Evolutionary conservation across 1,284 basidiomycete species (phyloP).

Genomic region (Ceratobasidium sp.): DNA sequence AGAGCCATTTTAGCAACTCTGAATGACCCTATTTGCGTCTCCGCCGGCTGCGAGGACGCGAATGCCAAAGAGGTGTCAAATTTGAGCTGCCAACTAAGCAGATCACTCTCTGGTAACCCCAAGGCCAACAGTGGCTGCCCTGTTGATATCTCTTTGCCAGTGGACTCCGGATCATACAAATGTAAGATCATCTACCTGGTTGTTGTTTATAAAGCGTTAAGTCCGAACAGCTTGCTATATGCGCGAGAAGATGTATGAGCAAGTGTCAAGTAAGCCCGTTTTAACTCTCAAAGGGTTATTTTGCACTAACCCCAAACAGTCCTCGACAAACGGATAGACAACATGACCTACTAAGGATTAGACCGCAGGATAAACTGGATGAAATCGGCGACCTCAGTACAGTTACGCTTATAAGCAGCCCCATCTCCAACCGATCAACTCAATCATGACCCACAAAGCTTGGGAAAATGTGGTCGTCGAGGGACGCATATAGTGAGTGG

Average conservation of each 20-base stretch:
- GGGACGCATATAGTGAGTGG: slow-evolving; percentile 86
- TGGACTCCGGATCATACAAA: slow-evolving; percentile 65
- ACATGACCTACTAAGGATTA: slow-evolving; percentile 77
- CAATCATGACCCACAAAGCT: neutral
- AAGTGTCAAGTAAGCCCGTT: slow-evolving; percentile 74
- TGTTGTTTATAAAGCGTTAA: slow-evolving; percentile 13
- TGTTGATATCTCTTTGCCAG: slow-evolving; percentile 60
- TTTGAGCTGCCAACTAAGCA: slow-evolving; percentile 1
- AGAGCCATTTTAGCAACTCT: no score
- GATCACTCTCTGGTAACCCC: slow-evolving; percentile 51
- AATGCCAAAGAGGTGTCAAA: slow-evolving; percentile 4
- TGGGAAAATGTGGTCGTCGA: slow-evolving; percentile 82
- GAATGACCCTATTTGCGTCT: neutral
- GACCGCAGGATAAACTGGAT: slow-evolving; percentile 74
- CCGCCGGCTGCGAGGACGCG: neutral
- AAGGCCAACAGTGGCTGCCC: slow-evolving; percentile 64
- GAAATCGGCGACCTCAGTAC: slow-evolving; percentile 83
- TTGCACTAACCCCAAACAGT: slow-evolving; percentile 58
- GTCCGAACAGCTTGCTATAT: slow-evolving; percentile 82
- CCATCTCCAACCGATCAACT: neutral
- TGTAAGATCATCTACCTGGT: neutral
- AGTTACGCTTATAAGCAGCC: slow-evolving; percentile 72
- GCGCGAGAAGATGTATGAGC: slow-evolving; percentile 88
- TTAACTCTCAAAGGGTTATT: neutral
- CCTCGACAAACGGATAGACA: slow-evolving; percentile 87